These are phyloP conservation scores for Debaryomycetaceae sp. DNA, from an alignment of 1,139 yeast species.

Conservation along the genomic window DNA sequence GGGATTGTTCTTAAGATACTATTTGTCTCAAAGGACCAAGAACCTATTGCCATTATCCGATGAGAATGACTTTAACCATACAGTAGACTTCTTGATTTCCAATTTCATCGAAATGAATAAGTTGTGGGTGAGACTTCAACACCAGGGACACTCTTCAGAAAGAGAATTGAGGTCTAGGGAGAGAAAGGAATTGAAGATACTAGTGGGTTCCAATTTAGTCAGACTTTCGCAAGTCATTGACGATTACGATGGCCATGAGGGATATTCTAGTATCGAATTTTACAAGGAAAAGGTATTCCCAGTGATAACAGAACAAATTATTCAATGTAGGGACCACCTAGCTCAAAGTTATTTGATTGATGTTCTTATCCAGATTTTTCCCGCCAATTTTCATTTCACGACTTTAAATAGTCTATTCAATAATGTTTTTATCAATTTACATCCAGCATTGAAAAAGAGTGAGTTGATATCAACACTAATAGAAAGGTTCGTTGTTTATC, in stretches of 20 bases:
- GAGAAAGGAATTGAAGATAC: slow-evolving; percentile 82
- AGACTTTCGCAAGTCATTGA: slow-evolving; percentile 85
- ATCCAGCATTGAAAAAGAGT: slow-evolving; percentile 66
- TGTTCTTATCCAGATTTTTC: slow-evolving; percentile 88
- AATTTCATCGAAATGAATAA: slow-evolving; percentile 97
- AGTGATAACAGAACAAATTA: slow-evolving; percentile 79
- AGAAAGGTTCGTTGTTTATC: slow-evolving; percentile 66
- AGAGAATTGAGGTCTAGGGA: slow-evolving; percentile 72
- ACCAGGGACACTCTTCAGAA: slow-evolving; percentile 90
- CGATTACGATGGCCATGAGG: slow-evolving; percentile 46
- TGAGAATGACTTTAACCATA: slow-evolving; percentile 54
- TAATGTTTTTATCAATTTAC: slow-evolving; percentile 59
- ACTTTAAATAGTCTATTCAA: slow-evolving; percentile 68
- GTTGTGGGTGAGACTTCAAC: slow-evolving; percentile 93
- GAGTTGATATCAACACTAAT: slow-evolving; percentile 68
- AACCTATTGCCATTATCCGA: slow-evolving; percentile 54
- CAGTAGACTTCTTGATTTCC: slow-evolving; percentile 70
- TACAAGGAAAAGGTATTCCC: slow-evolving; percentile 73
- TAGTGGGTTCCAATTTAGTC: slow-evolving; percentile 91
- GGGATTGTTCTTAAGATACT: slow-evolving; percentile 86
- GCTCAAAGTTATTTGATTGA: slow-evolving; percentile 92
- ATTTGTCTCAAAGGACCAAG: slow-evolving; percentile 79
- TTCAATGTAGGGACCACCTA: slow-evolving; percentile 86
- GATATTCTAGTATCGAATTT: slow-evolving; percentile 35
- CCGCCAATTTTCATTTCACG: slow-evolving; percentile 82